Evolutionary conservation across 1,284 basidiomycete genomes (phyloP), one percentile per base, ranked within the genome.

Genomic region (Trametes hirsuta): DNA sequence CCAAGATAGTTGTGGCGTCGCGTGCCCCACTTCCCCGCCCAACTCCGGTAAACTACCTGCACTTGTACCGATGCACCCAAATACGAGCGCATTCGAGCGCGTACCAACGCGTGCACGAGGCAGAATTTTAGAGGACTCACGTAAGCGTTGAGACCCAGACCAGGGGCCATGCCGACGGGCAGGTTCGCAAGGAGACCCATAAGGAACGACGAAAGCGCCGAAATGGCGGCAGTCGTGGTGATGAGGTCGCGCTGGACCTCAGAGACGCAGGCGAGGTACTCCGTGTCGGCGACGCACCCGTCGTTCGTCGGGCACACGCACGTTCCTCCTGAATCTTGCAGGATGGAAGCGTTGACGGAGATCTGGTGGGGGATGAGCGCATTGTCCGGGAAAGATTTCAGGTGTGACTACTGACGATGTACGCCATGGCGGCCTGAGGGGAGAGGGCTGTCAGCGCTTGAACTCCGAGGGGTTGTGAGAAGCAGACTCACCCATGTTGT

Each of bases 101-200:
- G 30, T 8, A 5, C 30, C 30, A 4, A 8, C 30, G 30, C 11
- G 35, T 12, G 15, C 2, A 15, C 4, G 11, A 18, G 9, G 11
- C 10, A 0, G 5, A 49, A 14, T 12, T 18, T 4, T 14, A 4
- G n/a, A 10, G 21, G 4, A 50, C 48, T 50, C 48, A 90, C 89
- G 67, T 91, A 95, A 25, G 93, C 93, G 72, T 95, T 95, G 41
- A 94, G 77, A 61, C 91, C 91, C 65, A 94, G 79, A 58, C 91
- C 91, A 15, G 91, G 88, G 1, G 89, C 89, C 75, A 91, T 82
- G 36, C 90, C 93, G 21, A 96, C 84, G 1, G 93, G 93, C 52
- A 96, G 78, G 72, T 96, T 95, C 55, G 93, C 93, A 34, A 94
- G 74, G 14, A 88, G 74, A 47, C 93, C 93, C 91, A 96, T 94